Evolutionary conservation across 495 filamentous ascomycete genomes (phyloP).

Genomic region (Aspergillus mulundensis): DNA sequence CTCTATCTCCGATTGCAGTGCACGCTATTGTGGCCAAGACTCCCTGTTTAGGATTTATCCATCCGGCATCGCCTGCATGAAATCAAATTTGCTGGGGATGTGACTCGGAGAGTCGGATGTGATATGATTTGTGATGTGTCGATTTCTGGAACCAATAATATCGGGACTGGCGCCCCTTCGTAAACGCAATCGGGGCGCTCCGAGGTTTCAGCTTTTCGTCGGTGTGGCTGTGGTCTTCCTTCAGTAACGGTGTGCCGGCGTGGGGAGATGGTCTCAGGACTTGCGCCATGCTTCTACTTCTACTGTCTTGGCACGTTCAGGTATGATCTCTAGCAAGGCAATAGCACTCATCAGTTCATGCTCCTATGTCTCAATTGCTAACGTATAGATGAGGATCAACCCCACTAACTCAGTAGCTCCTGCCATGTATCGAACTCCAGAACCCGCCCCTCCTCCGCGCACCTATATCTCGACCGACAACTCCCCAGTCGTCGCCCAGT

Average conservation of each 20-base stretch:
- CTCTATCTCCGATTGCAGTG: background rate
- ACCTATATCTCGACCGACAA: background rate
- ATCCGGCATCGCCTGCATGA: background rate
- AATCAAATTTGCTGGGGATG: background rate
- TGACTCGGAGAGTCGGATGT: constrained; percentile 14
- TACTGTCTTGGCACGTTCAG: background rate
- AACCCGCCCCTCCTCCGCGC: background rate
- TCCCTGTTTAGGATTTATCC: background rate
- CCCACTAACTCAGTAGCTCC: no score
- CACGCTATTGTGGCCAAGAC: background rate
- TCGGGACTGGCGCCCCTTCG: background rate
- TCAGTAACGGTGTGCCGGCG: no score
- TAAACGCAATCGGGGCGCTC: background rate
- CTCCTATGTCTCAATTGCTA: background rate
- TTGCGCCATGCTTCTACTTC: background rate
- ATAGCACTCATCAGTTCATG: background rate
- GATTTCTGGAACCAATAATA: background rate
- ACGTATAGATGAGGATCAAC: no score
- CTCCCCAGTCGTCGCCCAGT: background rate
- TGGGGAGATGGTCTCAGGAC: no score
- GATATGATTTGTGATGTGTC: constrained; percentile 21
- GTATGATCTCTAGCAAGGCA: background rate
- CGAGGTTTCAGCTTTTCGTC: background rate
- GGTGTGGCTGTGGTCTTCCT: no score
- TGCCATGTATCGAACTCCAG: no score